Percentiles rank a stretch among this genome's conserved stretches.
These are phyloP conservation scores for Symmetrospora coprosmae DNA, from an alignment of 768 basidiomycete species.

Conservation along the genomic window DNA sequence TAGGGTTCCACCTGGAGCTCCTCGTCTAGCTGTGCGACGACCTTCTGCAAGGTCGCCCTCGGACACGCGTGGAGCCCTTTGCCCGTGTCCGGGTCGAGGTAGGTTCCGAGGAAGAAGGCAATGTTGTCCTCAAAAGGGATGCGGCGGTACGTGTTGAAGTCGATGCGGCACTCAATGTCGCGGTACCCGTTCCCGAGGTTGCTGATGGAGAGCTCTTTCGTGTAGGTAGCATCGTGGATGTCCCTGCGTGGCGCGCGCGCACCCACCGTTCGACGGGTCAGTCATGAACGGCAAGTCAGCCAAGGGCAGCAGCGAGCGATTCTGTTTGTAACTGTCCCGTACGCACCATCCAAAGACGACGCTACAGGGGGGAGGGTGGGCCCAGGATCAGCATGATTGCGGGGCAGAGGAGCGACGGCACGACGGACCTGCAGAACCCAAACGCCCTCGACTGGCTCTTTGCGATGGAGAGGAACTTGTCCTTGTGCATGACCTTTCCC, in stretches of 20 bases:
- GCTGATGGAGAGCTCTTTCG: conserved; percentile 71
- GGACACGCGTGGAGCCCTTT: conserved; percentile 57
- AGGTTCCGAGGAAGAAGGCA: conserved; percentile 84
- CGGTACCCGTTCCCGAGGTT: conserved; percentile 84
- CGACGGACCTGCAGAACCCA: conserved; percentile 25
- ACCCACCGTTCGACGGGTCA: not conserved
- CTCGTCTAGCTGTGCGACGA: conserved; percentile 44
- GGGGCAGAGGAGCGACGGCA: too few relatives aligned
- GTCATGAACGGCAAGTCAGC: too few relatives aligned
- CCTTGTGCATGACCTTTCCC: conserved; percentile 21
- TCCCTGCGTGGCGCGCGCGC: conserved; percentile 52
- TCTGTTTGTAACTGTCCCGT: too few relatives aligned
- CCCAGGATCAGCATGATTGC: too few relatives aligned
- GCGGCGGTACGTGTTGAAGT: conserved; percentile 70
- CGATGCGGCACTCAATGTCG: conserved; percentile 71
- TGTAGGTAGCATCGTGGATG: conserved; percentile 74
- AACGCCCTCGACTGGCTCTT: conserved; percentile 3
- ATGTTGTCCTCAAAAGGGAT: conserved; percentile 84
- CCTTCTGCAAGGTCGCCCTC: conserved; percentile 57
- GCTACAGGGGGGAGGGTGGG: too few relatives aligned
- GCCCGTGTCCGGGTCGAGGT: conserved; percentile 67
- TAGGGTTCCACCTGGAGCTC: conserved; percentile 46
- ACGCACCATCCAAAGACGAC: conserved; percentile 29
- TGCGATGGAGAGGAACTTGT: conserved; percentile 22
- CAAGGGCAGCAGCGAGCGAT: too few relatives aligned